These are phyloP conservation scores for Paraphoma chrysanthemicola DNA, from an alignment of 2,329 filamentous ascomycete genomes.

Conservation along the genomic window DNA sequence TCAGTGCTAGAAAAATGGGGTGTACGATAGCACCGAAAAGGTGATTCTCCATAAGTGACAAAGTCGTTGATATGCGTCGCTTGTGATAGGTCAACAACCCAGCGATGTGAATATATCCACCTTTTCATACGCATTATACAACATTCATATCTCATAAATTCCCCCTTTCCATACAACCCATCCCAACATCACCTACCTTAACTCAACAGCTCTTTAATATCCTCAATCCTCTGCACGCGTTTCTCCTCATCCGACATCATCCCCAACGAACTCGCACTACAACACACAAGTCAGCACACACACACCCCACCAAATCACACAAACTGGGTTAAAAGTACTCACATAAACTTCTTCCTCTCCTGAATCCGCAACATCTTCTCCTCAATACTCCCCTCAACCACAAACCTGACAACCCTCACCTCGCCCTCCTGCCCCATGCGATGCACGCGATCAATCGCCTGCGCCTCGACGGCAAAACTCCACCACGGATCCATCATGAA, in stretches of 20 bases:
- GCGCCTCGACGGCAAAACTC: constrained; percentile 95
- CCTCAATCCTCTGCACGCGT: constrained; percentile 86
- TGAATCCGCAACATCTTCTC: constrained; percentile 93
- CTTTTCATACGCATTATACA: too few relatives aligned
- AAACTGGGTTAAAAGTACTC: constrained; percentile 52
- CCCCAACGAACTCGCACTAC: constrained; percentile 89
- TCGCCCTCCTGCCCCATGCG: constrained; percentile 91
- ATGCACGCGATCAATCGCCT: constrained; percentile 97
- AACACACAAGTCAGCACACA: constrained; percentile 35
- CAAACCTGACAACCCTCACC: constrained; percentile 86
- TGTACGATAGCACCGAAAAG: too few relatives aligned
- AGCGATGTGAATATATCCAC: too few relatives aligned
- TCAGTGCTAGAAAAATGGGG: too few relatives aligned
- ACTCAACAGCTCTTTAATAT: constrained; percentile 89
- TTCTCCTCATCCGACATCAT: constrained; percentile 97
- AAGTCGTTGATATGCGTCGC: too few relatives aligned
- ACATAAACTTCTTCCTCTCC: constrained; percentile 95
- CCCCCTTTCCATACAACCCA: too few relatives aligned
- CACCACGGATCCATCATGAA: constrained; percentile 99
- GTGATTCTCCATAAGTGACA: too few relatives aligned
- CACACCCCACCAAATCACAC: background rate
- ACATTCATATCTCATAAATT: too few relatives aligned
- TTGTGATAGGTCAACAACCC: too few relatives aligned
- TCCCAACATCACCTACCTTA: too few relatives aligned
- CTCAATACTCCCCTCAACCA: constrained; percentile 90